Percentiles rank a stretch among this genome's conserved stretches.
Evolutionary conservation across 129 eudicot species (phyloP).

Genomic region (Sambucus nigra): DNA sequence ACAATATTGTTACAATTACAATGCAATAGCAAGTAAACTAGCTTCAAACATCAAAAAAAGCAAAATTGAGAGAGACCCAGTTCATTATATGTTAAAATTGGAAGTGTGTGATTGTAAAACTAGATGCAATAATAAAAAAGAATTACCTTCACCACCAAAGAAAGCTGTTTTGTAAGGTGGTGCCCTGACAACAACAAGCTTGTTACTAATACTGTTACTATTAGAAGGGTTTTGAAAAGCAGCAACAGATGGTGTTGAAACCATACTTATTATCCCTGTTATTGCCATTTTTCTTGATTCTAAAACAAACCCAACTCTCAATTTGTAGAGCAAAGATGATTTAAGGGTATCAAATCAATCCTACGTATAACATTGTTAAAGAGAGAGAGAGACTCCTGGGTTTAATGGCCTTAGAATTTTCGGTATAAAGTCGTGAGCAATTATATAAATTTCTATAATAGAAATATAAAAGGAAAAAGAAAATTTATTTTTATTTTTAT

Average conservation of each 20-base stretch:
- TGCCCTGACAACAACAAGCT: conserved; percentile 17
- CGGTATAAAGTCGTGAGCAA: no score
- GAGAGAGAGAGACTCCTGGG: no score
- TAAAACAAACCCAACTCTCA: background rate
- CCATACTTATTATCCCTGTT: conserved; percentile 30
- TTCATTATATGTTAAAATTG: background rate
- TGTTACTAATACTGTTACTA: no score
- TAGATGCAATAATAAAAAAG: background rate
- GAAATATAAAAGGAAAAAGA: no score
- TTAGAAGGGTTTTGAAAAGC: conserved; percentile 22
- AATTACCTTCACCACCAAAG: conserved; percentile 48
- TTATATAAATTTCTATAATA: no score
- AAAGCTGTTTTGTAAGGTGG: conserved; percentile 30
- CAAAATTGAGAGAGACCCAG: background rate
- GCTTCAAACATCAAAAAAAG: background rate
- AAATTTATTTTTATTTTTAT: no score
- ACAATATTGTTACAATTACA: no score
- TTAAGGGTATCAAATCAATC: background rate
- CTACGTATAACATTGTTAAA: background rate
- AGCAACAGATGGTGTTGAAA: conserved; percentile 32
- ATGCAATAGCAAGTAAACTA: no score
- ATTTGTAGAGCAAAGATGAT: background rate
- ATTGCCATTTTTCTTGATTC: conserved; percentile 25
- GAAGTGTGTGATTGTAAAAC: conserved; percentile 4
- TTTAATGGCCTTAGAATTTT: no score